Evolutionary conservation across 352 stramenopile species (phyloP).

Genomic region (Peronosclerospora sorghi): DNA sequence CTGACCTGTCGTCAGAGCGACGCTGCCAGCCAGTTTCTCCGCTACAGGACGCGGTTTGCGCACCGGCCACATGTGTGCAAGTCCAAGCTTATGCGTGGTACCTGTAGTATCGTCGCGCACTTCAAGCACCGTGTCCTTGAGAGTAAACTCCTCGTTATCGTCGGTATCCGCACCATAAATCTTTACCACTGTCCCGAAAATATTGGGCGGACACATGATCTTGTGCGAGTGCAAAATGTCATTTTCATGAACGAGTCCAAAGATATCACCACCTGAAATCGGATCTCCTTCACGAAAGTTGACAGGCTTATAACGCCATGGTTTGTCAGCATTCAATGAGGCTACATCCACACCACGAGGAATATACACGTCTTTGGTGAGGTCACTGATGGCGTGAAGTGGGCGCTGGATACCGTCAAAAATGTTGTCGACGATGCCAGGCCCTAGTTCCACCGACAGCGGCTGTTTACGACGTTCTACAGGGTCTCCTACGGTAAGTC

Average conservation of each 20-base stretch:
- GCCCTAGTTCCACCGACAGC: slow-evolving; percentile 96
- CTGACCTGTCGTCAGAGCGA: slow-evolving; percentile 96
- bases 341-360: slow-evolving; percentile 94
- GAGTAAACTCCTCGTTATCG: slow-evolving; percentile 92
- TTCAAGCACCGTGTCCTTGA: slow-evolving; percentile 97
- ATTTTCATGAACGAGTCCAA: slow-evolving; percentile 98
- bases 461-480: slow-evolving; percentile 96
- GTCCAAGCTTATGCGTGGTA: slow-evolving; percentile 90
- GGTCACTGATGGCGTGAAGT: slow-evolving; percentile 92
- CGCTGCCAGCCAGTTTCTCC: slow-evolving; percentile 97
- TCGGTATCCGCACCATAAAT: slow-evolving; percentile 94
- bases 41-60: slow-evolving; percentile 94
- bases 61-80: slow-evolving; percentile 98
- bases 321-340: slow-evolving; percentile 87
- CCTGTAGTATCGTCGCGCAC: slow-evolving; percentile 95
- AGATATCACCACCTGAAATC: slow-evolving; percentile 97
- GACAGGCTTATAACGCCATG: slow-evolving; percentile 92
- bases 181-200: slow-evolving; percentile 98
- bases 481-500: slow-evolving; percentile 96
- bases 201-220: slow-evolving; percentile 98
- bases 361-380: slow-evolving; percentile 95
- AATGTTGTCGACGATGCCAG: slow-evolving; percentile 99
- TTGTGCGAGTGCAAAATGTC: slow-evolving; percentile 97
- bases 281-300: slow-evolving; percentile 90
- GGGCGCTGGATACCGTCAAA: slow-evolving; percentile 99